Percentiles rank a stretch among this genome's conserved stretches.
Conservation (phyloP, 345 rosid genomes). For the Eucalyptus marginata region DNA sequence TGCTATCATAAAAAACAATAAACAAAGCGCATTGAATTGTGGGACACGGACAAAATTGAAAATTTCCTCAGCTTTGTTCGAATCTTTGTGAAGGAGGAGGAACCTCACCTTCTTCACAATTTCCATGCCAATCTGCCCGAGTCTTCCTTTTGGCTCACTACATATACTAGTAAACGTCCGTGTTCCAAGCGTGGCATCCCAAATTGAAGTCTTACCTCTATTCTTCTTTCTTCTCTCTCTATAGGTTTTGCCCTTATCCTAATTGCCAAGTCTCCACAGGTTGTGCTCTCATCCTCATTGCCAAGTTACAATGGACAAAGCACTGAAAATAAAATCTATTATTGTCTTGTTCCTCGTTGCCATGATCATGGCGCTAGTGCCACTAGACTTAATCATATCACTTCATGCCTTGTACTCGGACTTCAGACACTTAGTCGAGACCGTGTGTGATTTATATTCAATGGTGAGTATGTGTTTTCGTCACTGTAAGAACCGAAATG, state of each 20-base stretch:
- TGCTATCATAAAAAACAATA: background rate
- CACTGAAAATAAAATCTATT: background rate
- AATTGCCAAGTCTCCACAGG: background rate
- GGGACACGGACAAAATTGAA: background rate
- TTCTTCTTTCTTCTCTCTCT: background rate
- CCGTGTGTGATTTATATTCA: background rate
- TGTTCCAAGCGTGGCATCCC: background rate
- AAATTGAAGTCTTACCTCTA: background rate
- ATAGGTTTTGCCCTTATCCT: background rate
- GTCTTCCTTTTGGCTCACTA: background rate
- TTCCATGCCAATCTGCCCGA: background rate
- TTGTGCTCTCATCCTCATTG: background rate
- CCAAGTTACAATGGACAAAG: background rate
- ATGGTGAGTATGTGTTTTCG: background rate
- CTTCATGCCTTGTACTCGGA: slow-evolving; percentile 11
- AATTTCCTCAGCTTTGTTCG: background rate
- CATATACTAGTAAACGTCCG: background rate
- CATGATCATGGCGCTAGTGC: slow-evolving; percentile 1
- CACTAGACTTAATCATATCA: slow-evolving; percentile 5
- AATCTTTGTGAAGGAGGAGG: too few relatives aligned
- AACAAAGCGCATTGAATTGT: background rate
- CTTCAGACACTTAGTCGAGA: slow-evolving; percentile 1
- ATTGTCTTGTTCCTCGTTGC: background rate
- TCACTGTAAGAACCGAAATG: background rate
- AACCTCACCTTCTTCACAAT: background rate